Base-by-base conservation (phyloP, 2,329 filamentous ascomycete genomes). In the Leptographium wingfieldii region DNA sequence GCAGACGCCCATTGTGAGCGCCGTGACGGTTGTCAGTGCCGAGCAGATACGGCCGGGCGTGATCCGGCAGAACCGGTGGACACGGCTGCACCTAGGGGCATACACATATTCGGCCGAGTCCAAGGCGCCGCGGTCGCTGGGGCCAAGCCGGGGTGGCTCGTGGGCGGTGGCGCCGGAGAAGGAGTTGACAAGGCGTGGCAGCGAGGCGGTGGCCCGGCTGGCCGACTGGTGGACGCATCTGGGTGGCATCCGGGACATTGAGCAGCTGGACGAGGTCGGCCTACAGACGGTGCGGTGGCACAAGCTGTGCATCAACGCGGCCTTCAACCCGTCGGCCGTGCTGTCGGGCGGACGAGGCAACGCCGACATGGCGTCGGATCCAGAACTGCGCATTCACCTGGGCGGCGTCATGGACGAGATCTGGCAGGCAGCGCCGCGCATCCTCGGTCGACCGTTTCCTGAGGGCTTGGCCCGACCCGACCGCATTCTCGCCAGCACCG, bases 271-370 rank as follows among this genome's bases (percentile, higher is more conserved):
- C 55, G 84, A 88, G 69, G 73, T 83, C 38, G 85, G 83, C 62
- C 74, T 90, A 54, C 87, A 90, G 71, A 79, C 83, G 51, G 80
- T 89, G 22, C 77, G 86, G 29, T 90, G 86, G 86, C 86, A 89
- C 71, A 90, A 90, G 71, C 81, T 89, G 63, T 85, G 84, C 66
- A 88, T 90, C 74, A 90, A 90, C 70, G 84, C 85, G 0, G 82
- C 84, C 57, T 87, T 89, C 79, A 90, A 90, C 72, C 85, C 86
- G 0, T 85, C 82, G 0, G 83, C 85, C 2, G 85, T 89, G 9
- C 76, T 90, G 0, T 81, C 80, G 1, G 83, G 84, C 14, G 84
- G 85, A 1, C 74, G 78, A 2, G 79, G 82, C 58, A 89, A 89
- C 67, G 79, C 82, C 54, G 79, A 80, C 63, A 88, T 90, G 82